Base-by-base conservation (phyloP, 169 alveolate species). In the Cryptosporidium canis region DNA sequence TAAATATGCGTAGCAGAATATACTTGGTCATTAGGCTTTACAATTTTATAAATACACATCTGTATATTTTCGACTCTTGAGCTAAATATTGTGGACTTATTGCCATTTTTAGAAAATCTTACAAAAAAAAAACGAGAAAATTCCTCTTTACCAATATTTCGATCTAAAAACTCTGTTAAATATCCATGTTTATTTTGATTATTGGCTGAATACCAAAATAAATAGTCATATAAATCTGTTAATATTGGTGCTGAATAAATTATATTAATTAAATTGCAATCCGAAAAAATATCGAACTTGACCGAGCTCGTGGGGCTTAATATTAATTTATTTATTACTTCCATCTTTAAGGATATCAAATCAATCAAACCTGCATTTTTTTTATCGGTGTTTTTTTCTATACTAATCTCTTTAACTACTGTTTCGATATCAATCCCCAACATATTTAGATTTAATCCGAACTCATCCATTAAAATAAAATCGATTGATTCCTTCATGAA, bases 211-310 rank as follows among this genome's bases (percentile, higher is more conserved):
- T 41, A 61, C 87, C 87, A 77, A 56, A 77, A 63, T 29, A 77
- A 77, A 45, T 77, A 41, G 27, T 77, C 72, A 77, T 58, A 39
- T 41, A 77, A 45, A 77, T 77, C 71, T 21, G 44, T 29, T 41
- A 77, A 21, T 16, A 61, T 55, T 58, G 87, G 87, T 14, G 77
- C 70, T n/a, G 37, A 45, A 37, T 58, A n/a, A 53, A 77, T 77
- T 6, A 61, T 39, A 41, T 61, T 61, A 16, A 58, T 14, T 77
- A 77, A 29, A 51, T 18, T 51, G 9, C 11, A 41, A 9, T 51
- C 9, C 9, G 33, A 0, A 16, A 51, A 51, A 51, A 51, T 21
- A 51, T 21, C 12, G 24, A 21, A 12, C 4, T 51, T 51, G 24
- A 18, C 18, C 0, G 63, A n/a, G 11, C 24, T 6, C 3, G 5